Evolutionary conservation across 305 asterid species (phyloP).

Genomic region (Fraxinus greggii): DNA sequence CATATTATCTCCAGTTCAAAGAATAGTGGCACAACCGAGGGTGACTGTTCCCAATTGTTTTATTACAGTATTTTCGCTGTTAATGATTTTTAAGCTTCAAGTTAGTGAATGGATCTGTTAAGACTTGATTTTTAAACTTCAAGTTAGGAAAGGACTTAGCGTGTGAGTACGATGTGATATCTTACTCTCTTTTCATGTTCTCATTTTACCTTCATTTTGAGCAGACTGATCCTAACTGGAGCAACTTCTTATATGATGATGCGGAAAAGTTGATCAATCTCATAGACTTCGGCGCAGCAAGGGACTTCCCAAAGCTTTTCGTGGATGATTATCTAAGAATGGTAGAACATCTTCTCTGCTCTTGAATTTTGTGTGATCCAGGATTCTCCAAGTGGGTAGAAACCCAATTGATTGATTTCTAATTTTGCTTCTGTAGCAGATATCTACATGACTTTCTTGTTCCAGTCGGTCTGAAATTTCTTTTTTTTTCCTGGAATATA

Average conservation of each 20-base stretch:
- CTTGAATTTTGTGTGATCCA: slow-evolving; percentile 10
- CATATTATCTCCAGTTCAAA: neutral
- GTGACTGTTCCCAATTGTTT: neutral
- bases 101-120: neutral
- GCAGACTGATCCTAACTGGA: slow-evolving; percentile 99
- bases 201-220: slow-evolving; percentile 31
- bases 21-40: neutral
- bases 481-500: neutral
- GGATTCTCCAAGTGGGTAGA: neutral
- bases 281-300: slow-evolving; percentile 95
- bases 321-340: slow-evolving; percentile 87
- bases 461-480: neutral
- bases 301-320: slow-evolving; percentile 72
- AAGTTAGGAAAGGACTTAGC: neutral
- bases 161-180: neutral
- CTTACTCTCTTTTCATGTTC: slow-evolving; percentile 2
- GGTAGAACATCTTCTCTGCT: slow-evolving; percentile 48
- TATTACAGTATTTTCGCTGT: neutral
- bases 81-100: neutral
- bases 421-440: neutral
- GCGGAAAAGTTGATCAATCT: slow-evolving; percentile 63
- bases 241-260: slow-evolving; percentile 78
- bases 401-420: neutral
- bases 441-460: neutral
- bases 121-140: neutral